These are phyloP conservation scores for Myxozyma udenii DNA, from an alignment of 805 yeast genomes.

Conservation along the genomic window DNA sequence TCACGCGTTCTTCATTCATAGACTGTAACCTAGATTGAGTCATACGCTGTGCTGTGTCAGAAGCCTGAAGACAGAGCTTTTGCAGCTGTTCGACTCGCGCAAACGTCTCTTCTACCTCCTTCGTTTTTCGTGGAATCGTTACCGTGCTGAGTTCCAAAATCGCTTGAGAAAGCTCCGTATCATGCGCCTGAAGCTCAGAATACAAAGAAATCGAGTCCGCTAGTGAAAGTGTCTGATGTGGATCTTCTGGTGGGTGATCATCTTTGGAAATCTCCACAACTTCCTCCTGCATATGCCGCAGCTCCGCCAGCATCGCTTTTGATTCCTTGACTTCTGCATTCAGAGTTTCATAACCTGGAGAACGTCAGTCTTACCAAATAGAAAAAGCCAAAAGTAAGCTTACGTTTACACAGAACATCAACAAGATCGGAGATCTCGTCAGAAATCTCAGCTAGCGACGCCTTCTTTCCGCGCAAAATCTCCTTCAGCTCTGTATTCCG, in stretches of 20 bases:
- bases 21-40: too few relatives aligned
- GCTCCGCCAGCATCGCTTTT: conserved; percentile 36
- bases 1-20: conserved; percentile 19
- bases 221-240: conserved; percentile 34
- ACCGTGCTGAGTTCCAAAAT: too few relatives aligned
- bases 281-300: conserved; percentile 36
- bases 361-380: neutral
- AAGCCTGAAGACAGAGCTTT: too few relatives aligned
- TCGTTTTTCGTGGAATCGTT: too few relatives aligned
- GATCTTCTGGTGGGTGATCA: conserved; percentile 31
- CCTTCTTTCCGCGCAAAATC: conserved; percentile 30
- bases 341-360: conserved; percentile 24
- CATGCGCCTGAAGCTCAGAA: too few relatives aligned
- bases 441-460: conserved; percentile 29
- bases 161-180: too few relatives aligned
- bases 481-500: conserved; percentile 13
- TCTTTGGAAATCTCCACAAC: conserved; percentile 37
- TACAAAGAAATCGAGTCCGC: too few relatives aligned
- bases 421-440: conserved; percentile 25
- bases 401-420: conserved; percentile 12
- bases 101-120: too few relatives aligned
- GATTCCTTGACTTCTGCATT: conserved; percentile 33
- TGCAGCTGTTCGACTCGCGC: too few relatives aligned
- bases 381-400: neutral
- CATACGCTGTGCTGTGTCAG: too few relatives aligned